phyloP scores from a whole-genome alignment of 306 rosid genomes.

The Cicer yamashitae region DNA sequence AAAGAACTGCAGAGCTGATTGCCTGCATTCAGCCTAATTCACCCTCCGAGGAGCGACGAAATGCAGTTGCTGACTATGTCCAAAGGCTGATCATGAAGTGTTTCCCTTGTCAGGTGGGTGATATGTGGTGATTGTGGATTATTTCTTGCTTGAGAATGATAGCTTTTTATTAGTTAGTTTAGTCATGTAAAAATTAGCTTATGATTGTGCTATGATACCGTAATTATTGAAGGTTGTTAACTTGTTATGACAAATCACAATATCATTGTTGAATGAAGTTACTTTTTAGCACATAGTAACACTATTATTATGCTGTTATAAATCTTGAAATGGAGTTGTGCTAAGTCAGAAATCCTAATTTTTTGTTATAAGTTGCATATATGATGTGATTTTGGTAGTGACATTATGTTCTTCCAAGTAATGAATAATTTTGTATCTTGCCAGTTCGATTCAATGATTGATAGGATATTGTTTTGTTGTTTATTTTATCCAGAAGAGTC shows the following conservation, averaged over 20 bases:
- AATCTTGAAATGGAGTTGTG: not conserved
- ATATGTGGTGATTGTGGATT: constrained; percentile 32
- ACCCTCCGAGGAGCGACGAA: constrained; percentile 81
- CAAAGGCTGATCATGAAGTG: constrained; percentile 76
- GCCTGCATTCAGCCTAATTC: constrained; percentile 93
- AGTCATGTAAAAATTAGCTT: constrained; percentile 13
- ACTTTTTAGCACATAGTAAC: not conserved
- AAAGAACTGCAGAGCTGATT: constrained; percentile 86
- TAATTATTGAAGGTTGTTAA: constrained; percentile 14
- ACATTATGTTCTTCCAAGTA: constrained; percentile 17
- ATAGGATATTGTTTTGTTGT: not conserved
- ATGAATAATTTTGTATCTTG: constrained; percentile 3
- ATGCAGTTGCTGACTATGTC: constrained; percentile 86
- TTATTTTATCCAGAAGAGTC: constrained; percentile 24
- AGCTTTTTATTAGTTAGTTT: constrained; percentile 29
- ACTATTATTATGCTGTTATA: constrained; percentile 3
- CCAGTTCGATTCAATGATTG: constrained; percentile 16
- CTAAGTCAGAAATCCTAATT: constrained; percentile 23
- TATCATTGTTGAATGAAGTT: constrained; percentile 11
- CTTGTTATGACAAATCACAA: not conserved
- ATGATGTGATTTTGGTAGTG: constrained; percentile 31
- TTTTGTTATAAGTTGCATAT: constrained; percentile 20
- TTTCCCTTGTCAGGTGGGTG: constrained; percentile 89
- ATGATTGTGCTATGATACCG: constrained; percentile 6
- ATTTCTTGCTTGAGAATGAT: not conserved